phyloP scores from a whole-genome alignment of 768 basidiomycete genomes.

The Amanita rubescens region DNA sequence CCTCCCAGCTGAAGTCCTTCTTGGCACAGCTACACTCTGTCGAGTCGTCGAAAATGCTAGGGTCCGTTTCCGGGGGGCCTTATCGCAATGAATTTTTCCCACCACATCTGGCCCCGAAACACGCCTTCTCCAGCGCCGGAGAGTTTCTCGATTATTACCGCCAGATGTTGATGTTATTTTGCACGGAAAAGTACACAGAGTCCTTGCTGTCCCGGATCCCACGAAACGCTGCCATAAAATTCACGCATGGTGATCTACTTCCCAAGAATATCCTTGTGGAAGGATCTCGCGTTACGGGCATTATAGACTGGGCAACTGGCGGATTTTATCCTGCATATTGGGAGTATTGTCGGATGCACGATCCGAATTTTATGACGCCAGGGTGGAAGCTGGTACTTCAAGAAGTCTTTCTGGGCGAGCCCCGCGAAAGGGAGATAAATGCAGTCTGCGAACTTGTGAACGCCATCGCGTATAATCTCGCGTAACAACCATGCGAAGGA shows the following conservation, averaged over 20 bases:
- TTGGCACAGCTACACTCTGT: constrained; percentile 13
- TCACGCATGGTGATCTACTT: constrained; percentile 37
- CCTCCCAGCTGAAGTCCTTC: constrained; percentile 14
- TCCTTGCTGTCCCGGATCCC: constrained; percentile 10
- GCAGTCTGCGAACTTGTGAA: constrained; percentile 9
- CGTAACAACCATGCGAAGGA: no score
- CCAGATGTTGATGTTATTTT: constrained; percentile 14
- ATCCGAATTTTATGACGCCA: constrained; percentile 15
- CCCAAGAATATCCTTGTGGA: constrained; percentile 35
- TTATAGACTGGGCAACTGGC: constrained; percentile 30
- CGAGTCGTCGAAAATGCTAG: constrained; percentile 8
- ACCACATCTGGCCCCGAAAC: constrained; percentile 5
- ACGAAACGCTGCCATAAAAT: constrained; percentile 9
- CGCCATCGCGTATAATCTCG: neutral
- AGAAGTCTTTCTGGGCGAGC: constrained; percentile 14
- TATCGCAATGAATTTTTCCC: constrained; percentile 16
- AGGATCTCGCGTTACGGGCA: constrained; percentile 20
- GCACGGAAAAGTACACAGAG: constrained; percentile 13
- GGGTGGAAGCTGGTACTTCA: constrained; percentile 14
- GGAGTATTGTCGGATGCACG: constrained; percentile 20
- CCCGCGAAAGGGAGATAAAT: constrained; percentile 13
- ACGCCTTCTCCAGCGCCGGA: constrained; percentile 12
- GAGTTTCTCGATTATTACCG: constrained; percentile 17
- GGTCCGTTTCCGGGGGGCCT: constrained; percentile 16
- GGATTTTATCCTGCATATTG: constrained; percentile 31